Base-by-base conservation (phyloP, 2,329 filamentous ascomycete species). In the Neonectria punicea region DNA sequence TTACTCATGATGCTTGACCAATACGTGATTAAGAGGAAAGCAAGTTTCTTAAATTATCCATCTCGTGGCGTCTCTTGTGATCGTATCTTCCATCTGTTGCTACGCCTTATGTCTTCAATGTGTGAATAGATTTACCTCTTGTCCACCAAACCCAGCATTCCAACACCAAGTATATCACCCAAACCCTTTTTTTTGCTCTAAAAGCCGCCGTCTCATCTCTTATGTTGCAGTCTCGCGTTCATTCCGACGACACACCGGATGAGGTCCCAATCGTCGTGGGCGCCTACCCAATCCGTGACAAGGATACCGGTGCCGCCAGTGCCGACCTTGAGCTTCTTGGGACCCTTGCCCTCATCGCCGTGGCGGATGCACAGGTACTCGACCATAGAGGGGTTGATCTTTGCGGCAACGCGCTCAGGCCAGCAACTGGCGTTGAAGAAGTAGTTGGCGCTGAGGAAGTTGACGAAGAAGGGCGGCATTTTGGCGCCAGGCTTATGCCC, bases 341-440 rank as follows among this genome's bases (percentile, higher is more conserved):
- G 82, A 0, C 86, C 86, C 68, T 84, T 84, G 54, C 82, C 84
- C 7, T 80, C 75, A 67, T 84, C 82, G 50, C 84, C 86, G 75
- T 91, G 89, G 13, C 80, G 80, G 68, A 83, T 80, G 75, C 88
- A 90, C 30, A 91, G 78, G 75, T 90, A 88, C 72, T 90, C 87
- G 62, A 90, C 77, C 58, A 90, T 86, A 2, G 90, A 89, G 18
- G 94, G 92, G 81, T 98, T 98, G 53, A 97, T 86, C 81, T 92
- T 93, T 20, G 89, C 90, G 1, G 96, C 95, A 77, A 99, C 93
- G 75, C 88, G 91, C 79, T 97, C 94, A 0, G 96, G 96, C 96
- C 96, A 99, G 79, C 94, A 97, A 60, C 88, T 89, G 1, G 91
- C 85, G 70, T 93, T 94, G 90, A 95, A 98, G 83, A 98, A 98